Evolutionary conservation across 2,329 filamentous ascomycete species (phyloP).

Genomic region (Diaporthe capsici): DNA sequence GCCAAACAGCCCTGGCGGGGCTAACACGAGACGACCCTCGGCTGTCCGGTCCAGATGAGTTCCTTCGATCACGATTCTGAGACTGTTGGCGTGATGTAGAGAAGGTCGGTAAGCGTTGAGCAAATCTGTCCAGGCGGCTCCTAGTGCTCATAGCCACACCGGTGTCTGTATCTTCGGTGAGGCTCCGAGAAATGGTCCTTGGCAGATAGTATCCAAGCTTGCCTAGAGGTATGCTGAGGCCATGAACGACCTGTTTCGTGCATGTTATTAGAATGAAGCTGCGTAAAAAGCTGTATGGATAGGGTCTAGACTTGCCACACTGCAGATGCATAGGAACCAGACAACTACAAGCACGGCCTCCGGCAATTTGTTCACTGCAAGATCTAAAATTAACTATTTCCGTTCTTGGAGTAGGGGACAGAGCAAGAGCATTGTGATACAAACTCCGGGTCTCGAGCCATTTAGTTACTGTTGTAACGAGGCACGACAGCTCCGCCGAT

Average conservation of each 20-base stretch:
- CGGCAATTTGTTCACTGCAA: slow-evolving; percentile 67
- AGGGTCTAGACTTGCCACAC: slow-evolving; percentile 73
- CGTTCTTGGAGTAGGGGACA: not conserved
- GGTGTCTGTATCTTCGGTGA: slow-evolving; percentile 44
- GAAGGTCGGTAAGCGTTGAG: slow-evolving; percentile 42
- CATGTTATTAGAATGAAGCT: not conserved
- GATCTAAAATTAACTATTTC: not conserved
- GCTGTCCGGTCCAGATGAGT: slow-evolving; percentile 30
- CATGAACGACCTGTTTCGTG: slow-evolving; percentile 77
- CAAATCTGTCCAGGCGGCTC: slow-evolving; percentile 49
- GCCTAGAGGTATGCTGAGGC: slow-evolving; percentile 83
- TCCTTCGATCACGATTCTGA: slow-evolving; percentile 23
- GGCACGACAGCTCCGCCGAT: not conserved
- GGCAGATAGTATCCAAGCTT: slow-evolving; percentile 76
- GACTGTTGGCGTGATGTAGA: slow-evolving; percentile 40
- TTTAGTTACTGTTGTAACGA: not conserved
- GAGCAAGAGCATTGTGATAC: not conserved
- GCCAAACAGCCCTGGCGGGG: slow-evolving; percentile 51
- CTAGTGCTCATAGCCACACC: slow-evolving; percentile 49
- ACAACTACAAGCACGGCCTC: slow-evolving; percentile 81
- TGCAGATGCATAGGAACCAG: slow-evolving; percentile 89
- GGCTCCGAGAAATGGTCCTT: slow-evolving; percentile 69
- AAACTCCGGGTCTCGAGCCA: not conserved
- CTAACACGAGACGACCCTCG: slow-evolving; percentile 43
- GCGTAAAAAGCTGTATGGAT: not conserved